Evolutionary conservation across 805 yeast genomes (phyloP).

Genomic region (Pichia sporocuriosa): DNA sequence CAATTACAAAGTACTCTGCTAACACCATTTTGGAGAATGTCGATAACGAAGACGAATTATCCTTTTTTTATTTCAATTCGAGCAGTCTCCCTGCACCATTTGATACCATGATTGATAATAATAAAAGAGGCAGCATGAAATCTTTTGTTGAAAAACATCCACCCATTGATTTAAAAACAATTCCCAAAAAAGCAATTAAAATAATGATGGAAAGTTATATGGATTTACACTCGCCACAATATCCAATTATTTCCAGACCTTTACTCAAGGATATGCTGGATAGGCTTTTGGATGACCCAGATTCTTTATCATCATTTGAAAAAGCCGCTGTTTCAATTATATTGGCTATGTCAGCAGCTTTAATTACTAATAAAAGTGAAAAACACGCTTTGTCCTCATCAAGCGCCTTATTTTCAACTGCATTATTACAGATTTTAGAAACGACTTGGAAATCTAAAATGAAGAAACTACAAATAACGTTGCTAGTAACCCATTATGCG

Average conservation of each 20-base stretch:
- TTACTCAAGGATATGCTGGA: background rate
- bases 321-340: slow-evolving; percentile 11
- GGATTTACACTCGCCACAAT: slow-evolving; percentile 14
- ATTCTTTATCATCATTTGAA: slow-evolving; percentile 3
- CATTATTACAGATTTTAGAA: slow-evolving; percentile 6
- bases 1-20: slow-evolving; percentile 9
- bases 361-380: slow-evolving; percentile 12
- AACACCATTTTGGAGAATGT: slow-evolving; percentile 7
- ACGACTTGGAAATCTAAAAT: slow-evolving; percentile 10
- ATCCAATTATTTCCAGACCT: slow-evolving; percentile 11
- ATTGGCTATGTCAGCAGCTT: slow-evolving; percentile 15
- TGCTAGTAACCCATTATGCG: slow-evolving; percentile 13
- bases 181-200: slow-evolving; percentile 9
- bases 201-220: slow-evolving; percentile 10
- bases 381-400: slow-evolving; percentile 13
- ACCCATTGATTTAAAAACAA: slow-evolving; percentile 11
- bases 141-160: slow-evolving; percentile 10
- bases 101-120: slow-evolving; percentile 4
- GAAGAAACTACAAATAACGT: slow-evolving; percentile 8
- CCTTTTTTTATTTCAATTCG: slow-evolving; percentile 9
- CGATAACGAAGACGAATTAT: slow-evolving; percentile 2
- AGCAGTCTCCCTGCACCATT: slow-evolving; percentile 14
- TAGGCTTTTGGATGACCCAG: slow-evolving; percentile 5
- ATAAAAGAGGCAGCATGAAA: slow-evolving; percentile 8
- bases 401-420: slow-evolving; percentile 12